Evolutionary conservation across 805 yeast species (phyloP).

Genomic region (Clavispora vitiphila): DNA sequence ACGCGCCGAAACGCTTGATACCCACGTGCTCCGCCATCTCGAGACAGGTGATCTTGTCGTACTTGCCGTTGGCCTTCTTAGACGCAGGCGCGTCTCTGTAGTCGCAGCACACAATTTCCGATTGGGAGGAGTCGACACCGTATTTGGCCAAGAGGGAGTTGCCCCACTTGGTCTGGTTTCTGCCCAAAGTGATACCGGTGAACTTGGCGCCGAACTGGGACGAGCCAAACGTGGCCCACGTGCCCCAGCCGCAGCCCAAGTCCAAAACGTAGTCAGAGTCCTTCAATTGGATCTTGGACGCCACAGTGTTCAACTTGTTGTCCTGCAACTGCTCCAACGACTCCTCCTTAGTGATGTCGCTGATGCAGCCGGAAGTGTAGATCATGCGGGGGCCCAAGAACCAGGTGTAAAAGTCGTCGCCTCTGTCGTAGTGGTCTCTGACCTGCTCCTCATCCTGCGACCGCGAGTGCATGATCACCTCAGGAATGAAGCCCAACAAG

Average conservation of each 20-base stretch:
- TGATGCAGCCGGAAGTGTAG: slow-evolving; percentile 81
- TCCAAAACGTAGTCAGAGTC: slow-evolving; percentile 75
- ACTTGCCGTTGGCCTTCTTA: slow-evolving; percentile 39
- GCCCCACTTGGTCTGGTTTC: slow-evolving; percentile 89
- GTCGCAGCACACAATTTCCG: slow-evolving; percentile 74
- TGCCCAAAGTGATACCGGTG: slow-evolving; percentile 87
- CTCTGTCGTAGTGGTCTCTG: slow-evolving; percentile 92
- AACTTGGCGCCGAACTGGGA: slow-evolving; percentile 78
- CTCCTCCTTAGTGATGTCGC: slow-evolving; percentile 68
- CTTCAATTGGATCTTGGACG: slow-evolving; percentile 75
- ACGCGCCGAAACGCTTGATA: slow-evolving; percentile 71
- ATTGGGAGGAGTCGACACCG: slow-evolving; percentile 65
- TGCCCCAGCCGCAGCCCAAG: slow-evolving; percentile 96
- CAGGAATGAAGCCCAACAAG: slow-evolving; percentile 85
- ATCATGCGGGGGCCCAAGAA: slow-evolving; percentile 93
- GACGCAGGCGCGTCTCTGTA: slow-evolving; percentile 87
- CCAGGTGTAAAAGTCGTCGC: slow-evolving; percentile 93
- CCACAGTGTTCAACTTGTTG: slow-evolving; percentile 81
- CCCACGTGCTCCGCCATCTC: slow-evolving; percentile 98
- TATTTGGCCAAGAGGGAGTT: slow-evolving; percentile 62
- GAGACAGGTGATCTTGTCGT: slow-evolving; percentile 83
- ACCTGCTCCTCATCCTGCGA: slow-evolving; percentile 97
- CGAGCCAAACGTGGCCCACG: slow-evolving; percentile 80
- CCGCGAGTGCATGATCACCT: slow-evolving; percentile 84
- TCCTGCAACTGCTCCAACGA: slow-evolving; percentile 79